These are phyloP conservation scores for Nitzschia putrida DNA, from an alignment of 108 stramenopile genomes.

Conservation along the genomic window DNA sequence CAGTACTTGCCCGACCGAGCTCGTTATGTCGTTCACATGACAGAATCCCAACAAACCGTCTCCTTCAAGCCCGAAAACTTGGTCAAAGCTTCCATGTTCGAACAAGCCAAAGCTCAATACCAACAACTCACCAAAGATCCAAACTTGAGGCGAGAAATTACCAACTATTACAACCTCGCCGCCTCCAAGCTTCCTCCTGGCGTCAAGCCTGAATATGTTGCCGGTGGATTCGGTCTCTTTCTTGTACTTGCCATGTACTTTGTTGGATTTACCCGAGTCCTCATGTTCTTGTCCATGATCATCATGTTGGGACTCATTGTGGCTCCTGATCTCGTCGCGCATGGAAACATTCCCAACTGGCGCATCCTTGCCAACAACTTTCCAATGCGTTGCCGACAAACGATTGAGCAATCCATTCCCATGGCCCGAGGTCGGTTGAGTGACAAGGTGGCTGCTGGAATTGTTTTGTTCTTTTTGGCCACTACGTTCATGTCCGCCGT, in stretches of 20 bases:
- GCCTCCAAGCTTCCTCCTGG: slow-evolving; percentile 10
- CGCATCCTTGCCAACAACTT: slow-evolving; percentile 33
- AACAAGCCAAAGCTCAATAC: slow-evolving; percentile 41
- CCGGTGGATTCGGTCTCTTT: slow-evolving; percentile 15
- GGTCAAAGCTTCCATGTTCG: slow-evolving; percentile 29
- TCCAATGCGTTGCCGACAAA: slow-evolving; percentile 24
- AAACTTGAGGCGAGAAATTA: slow-evolving; percentile 18
- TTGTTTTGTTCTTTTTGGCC: slow-evolving; percentile 22
- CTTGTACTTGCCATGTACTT: slow-evolving; percentile 35
- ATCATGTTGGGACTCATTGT: slow-evolving; percentile 35
- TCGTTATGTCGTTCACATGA: slow-evolving; percentile 46
- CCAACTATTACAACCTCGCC: slow-evolving; percentile 14
- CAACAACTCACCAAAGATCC: slow-evolving; percentile 42
- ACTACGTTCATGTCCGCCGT: neutral
- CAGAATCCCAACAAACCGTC: slow-evolving; percentile 22
- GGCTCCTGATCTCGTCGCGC: slow-evolving; percentile 33
- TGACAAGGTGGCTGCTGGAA: slow-evolving; percentile 21
- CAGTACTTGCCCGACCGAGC: slow-evolving; percentile 31
- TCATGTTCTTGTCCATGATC: slow-evolving; percentile 39
- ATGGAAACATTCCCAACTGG: slow-evolving; percentile 9
- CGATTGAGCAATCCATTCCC: slow-evolving; percentile 29
- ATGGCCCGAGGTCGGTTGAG: slow-evolving; percentile 12
- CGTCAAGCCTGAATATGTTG: slow-evolving; percentile 34
- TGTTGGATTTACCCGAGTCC: slow-evolving; percentile 41
- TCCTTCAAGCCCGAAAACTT: slow-evolving; percentile 52